Evolutionary conservation across 2,329 filamentous ascomycete species (phyloP).

Genomic region (Talaromyces sp.): DNA sequence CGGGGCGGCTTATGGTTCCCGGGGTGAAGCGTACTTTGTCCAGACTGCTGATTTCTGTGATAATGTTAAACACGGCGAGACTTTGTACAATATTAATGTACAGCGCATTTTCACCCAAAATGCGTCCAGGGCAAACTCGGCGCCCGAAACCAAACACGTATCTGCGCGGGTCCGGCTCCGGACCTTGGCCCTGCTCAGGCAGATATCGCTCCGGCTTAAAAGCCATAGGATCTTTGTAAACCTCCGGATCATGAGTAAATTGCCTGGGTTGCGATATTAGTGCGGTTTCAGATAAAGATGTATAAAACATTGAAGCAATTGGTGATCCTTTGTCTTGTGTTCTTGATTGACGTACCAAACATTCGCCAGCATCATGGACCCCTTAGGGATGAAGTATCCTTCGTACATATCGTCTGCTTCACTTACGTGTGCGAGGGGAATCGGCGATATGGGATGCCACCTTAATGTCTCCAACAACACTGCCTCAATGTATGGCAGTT

Average conservation of each 20-base stretch:
- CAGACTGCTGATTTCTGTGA: neutral
- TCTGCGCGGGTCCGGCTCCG: neutral
- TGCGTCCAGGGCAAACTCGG: neutral
- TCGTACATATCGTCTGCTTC: constrained; percentile 53
- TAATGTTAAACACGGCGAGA: neutral
- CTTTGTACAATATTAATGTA: neutral
- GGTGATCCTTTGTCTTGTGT: neutral
- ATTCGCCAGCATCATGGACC: constrained; percentile 33
- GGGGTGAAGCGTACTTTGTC: neutral
- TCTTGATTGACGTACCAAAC: neutral
- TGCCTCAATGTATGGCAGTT: constrained; percentile 26
- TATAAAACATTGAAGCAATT: neutral
- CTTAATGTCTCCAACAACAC: constrained; percentile 25
- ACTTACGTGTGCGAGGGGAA: constrained; percentile 43
- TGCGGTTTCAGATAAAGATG: neutral
- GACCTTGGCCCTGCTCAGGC: neutral
- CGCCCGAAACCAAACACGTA: neutral
- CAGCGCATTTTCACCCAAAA: neutral
- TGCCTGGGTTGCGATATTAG: neutral
- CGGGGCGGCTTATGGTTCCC: neutral
- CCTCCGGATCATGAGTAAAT: neutral
- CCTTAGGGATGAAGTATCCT: constrained; percentile 53
- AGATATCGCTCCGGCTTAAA: neutral
- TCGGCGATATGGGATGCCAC: constrained; percentile 36
- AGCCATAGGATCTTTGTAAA: neutral